Evolutionary conservation across 768 basidiomycete genomes (phyloP).

Genomic region (Lactarius evosmus): DNA sequence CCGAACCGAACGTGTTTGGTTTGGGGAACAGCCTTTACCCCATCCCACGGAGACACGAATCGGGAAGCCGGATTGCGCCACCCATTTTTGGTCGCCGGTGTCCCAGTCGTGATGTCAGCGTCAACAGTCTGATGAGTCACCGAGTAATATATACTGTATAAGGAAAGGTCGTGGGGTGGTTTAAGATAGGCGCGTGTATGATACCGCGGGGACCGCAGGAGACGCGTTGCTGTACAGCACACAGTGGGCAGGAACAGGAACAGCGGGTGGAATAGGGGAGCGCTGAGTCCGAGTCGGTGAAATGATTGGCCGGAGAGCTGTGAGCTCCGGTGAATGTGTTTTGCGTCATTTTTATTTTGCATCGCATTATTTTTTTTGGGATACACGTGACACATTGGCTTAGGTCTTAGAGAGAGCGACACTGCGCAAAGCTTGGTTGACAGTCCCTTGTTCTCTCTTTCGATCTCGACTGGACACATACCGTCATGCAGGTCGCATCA

Average conservation of each 20-base stretch:
- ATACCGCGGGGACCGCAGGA: too few species aligned
- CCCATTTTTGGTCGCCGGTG: background rate
- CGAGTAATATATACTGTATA: background rate
- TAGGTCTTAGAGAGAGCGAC: background rate
- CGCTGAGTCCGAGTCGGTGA: background rate
- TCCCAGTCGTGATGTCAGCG: background rate
- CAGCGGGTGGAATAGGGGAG: background rate
- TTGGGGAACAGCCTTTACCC: too few species aligned
- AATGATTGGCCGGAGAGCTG: background rate
- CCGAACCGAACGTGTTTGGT: too few species aligned
- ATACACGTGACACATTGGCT: background rate
- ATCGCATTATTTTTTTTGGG: background rate
- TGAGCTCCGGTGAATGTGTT: background rate
- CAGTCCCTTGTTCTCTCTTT: background rate
- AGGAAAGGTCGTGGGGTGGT: constrained; percentile 1
- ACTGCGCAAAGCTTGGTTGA: background rate
- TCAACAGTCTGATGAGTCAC: background rate
- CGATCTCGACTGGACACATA: background rate
- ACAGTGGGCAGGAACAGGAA: constrained; percentile 2
- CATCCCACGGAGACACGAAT: background rate
- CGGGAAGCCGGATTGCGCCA: background rate
- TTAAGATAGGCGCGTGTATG: background rate
- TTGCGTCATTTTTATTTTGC: constrained; percentile 1
- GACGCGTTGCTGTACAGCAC: background rate
- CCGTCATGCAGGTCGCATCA: constrained; percentile 25